Evolutionary conservation across 2,329 filamentous ascomycete species (phyloP), one percentile per base, ranked within the genome.

Genomic region (Arthrinium phaeospermum): DNA sequence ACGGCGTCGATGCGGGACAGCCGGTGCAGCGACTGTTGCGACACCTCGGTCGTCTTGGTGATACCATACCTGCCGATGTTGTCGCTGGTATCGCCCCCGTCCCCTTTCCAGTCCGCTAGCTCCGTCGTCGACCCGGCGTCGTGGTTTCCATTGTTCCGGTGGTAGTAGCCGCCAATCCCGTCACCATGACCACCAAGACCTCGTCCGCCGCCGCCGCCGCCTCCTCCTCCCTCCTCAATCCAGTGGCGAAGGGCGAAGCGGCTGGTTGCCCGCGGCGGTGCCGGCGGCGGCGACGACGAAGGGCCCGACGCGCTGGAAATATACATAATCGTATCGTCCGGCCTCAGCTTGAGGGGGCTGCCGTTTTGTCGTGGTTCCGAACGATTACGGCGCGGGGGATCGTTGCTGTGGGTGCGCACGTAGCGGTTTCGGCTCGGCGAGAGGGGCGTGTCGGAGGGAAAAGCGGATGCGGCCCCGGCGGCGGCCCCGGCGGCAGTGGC

Each of bases 11-110:
- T 22, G 7, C 30, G 53, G 16, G 30, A 19, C 16, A 61, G 53
- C 30, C 53, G 53, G 53, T 61, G 53, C 16, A 37, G 30, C 30
- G 53, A 51, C n/a, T n/a, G 22, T 30, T 61, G 53, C 30, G 53
- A 61, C 7, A 61, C 30, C 30, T 61, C 53, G 53, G 53, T 61
- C 30, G 30, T 37, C 27, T 61, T 61, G 53, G 53, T 61, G 53
- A 61, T 61, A 2, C 53, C 53, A 3, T 13, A 10, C 3, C n/a
- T 14, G n/a, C n/a, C n/a, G n/a, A n/a, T n/a, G 7, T 27, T 7
- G 27, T 5, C 51, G 14, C 14, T 14, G 24, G 3, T 27, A 4
- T 14, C 24, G 13, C 27, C n/a, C 6, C 51, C 24, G 4, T 14
- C 16, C 6, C 16, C 6, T 47, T 22, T 7, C 27, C 53, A 61